Evolutionary conservation across 208 protist species (phyloP).

Genomic region (Leishmania braziliensis): DNA sequence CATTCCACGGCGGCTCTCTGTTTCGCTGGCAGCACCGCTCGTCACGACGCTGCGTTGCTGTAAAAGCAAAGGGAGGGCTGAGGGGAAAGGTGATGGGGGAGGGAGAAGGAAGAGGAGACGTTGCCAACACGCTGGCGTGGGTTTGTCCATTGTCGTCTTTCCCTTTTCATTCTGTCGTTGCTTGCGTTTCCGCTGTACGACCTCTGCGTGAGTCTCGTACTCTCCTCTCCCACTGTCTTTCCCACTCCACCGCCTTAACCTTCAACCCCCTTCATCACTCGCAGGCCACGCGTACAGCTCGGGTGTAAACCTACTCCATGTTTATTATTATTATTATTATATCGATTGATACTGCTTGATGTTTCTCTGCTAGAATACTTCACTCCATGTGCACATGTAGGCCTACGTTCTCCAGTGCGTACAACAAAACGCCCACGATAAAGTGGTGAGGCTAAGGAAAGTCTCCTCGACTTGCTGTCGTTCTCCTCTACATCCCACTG

Average conservation of each 20-base stretch:
- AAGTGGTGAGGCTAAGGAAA: background rate
- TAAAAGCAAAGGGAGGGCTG: background rate
- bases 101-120: background rate
- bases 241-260: background rate
- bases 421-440: background rate
- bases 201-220: background rate
- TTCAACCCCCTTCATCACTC: background rate
- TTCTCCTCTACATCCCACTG: background rate
- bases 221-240: background rate
- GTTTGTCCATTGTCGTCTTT: background rate
- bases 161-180: background rate
- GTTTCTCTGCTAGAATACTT: conserved; percentile 1
- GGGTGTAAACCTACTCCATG: background rate
- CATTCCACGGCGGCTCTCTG: background rate
- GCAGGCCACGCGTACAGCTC: background rate
- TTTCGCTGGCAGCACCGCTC: background rate
- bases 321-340: background rate
- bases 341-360: background rate
- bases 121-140: no score
- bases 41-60: background rate
- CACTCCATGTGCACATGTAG: background rate
- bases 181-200: background rate
- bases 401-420: background rate
- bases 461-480: background rate
- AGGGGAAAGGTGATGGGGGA: background rate